These are phyloP conservation scores for Cercospora berteroae DNA, from an alignment of 2,329 filamentous ascomycete species.

Conservation along the genomic window DNA sequence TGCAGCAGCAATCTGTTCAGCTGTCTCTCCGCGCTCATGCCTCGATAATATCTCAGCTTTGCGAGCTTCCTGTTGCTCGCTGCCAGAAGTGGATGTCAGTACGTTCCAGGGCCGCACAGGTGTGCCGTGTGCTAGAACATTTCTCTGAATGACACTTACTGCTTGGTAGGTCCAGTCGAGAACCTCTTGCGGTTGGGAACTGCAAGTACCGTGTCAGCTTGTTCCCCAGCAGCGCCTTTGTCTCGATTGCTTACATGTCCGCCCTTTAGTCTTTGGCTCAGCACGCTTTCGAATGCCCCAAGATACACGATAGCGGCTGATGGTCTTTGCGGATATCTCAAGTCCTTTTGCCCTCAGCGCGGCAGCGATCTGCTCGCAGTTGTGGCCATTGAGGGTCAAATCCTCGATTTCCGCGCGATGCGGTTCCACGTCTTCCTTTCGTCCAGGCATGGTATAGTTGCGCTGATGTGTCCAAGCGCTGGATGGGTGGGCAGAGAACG, in stretches of 20 bases:
- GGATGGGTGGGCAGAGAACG: slow-evolving; percentile 5
- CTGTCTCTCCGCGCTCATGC: slow-evolving; percentile 26
- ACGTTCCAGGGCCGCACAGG: neutral
- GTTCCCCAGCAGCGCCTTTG: neutral
- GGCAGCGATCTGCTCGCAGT: slow-evolving; percentile 28
- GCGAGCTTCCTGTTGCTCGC: slow-evolving; percentile 18
- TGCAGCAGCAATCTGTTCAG: slow-evolving; percentile 29
- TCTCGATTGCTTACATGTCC: slow-evolving; percentile 9
- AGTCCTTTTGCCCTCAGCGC: slow-evolving; percentile 24
- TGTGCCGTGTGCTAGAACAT: neutral
- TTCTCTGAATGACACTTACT: neutral
- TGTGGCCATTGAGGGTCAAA: slow-evolving; percentile 26
- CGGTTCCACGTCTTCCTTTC: slow-evolving; percentile 17
- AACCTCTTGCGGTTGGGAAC: slow-evolving; percentile 3
- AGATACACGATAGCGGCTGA: slow-evolving; percentile 27
- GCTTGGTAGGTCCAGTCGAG: slow-evolving; percentile 1
- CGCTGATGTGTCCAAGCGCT: neutral
- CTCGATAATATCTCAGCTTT: slow-evolving; percentile 27
- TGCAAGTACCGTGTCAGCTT: neutral
- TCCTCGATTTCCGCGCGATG: slow-evolving; percentile 26
- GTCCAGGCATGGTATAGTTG: slow-evolving; percentile 8
- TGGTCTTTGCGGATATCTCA: slow-evolving; percentile 26
- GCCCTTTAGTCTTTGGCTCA: slow-evolving; percentile 20
- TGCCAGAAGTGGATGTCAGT: neutral
- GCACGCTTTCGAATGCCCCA: slow-evolving; percentile 30